phyloP scores from a whole-genome alignment of 768 basidiomycete species.

The Asterophora lycoperdoides region DNA sequence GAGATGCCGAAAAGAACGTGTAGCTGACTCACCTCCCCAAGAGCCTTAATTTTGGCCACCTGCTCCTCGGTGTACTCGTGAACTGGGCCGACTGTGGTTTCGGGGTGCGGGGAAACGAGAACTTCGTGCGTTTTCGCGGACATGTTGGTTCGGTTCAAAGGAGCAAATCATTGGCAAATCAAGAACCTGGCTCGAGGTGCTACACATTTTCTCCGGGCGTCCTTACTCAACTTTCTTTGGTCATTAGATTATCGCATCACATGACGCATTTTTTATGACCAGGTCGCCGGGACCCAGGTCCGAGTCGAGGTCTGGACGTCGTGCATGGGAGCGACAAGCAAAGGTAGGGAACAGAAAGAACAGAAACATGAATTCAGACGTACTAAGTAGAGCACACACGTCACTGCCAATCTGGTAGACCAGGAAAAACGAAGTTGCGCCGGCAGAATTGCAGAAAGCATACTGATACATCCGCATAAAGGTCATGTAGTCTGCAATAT shows the following conservation, averaged over 20 bases:
- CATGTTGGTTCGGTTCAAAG: conserved; percentile 14
- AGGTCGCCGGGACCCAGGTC: no score
- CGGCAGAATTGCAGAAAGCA: background rate
- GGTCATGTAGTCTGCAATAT: background rate
- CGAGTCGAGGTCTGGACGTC: no score
- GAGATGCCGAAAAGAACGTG: background rate
- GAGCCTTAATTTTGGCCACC: conserved; percentile 48
- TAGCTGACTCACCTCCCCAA: conserved; percentile 51
- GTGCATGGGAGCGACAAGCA: no score
- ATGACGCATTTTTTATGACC: no score
- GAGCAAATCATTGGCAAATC: background rate
- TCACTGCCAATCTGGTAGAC: no score
- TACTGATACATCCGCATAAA: background rate
- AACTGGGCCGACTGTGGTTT: conserved; percentile 49
- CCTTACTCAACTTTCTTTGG: conserved; percentile 12
- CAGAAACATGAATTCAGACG: no score
- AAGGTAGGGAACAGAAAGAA: no score
- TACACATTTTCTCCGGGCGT: background rate
- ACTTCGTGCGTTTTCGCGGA: conserved; percentile 33
- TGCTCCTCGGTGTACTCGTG: conserved; percentile 65
- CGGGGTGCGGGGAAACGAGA: conserved; percentile 51
- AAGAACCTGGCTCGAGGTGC: no score
- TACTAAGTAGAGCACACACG: no score
- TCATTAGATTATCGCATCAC: conserved; percentile 9
- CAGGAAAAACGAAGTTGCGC: background rate